Percentiles rank a stretch among this genome's conserved stretches.
These are phyloP conservation scores for Alternaria infectoria DNA, from an alignment of 2,329 filamentous ascomycete genomes.

Conservation along the genomic window DNA sequence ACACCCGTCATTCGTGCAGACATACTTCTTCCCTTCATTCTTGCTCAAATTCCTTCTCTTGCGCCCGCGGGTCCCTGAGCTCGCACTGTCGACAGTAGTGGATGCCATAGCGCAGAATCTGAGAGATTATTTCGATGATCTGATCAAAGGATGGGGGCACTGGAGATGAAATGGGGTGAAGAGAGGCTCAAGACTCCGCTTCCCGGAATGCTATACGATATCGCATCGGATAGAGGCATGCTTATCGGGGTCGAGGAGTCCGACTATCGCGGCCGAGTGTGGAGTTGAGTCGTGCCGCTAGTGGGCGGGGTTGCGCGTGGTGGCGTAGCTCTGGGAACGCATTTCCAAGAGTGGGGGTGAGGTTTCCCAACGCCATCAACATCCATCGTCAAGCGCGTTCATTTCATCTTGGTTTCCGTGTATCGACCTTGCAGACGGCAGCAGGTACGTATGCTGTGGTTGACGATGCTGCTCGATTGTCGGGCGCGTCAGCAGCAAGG, in stretches of 20 bases:
- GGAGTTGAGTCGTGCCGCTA: constrained; percentile 12
- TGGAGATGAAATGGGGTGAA: constrained; percentile 5
- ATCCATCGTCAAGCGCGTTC: background rate
- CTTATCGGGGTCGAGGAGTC: constrained; percentile 21
- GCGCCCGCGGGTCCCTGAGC: constrained; percentile 58
- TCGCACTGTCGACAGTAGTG: constrained; percentile 17
- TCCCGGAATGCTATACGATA: background rate
- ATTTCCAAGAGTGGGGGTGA: constrained; percentile 24
- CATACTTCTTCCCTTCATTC: constrained; percentile 60
- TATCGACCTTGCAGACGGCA: background rate
- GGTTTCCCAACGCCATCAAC: background rate
- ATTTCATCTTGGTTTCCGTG: background rate
- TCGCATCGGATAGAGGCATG: constrained; percentile 9
- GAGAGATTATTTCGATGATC: constrained; percentile 9
- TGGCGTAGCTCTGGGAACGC: constrained; percentile 7
- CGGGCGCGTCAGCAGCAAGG: background rate
- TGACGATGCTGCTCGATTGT: background rate
- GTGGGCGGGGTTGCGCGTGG: constrained; percentile 24
- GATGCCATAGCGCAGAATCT: constrained; percentile 22
- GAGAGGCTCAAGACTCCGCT: background rate
- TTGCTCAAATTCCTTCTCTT: constrained; percentile 62
- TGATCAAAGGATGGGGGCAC: constrained; percentile 36
- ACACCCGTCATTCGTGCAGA: constrained; percentile 80
- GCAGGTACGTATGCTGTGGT: background rate
- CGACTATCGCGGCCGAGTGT: constrained; percentile 19